Evolutionary conservation across 148 eudicot species (phyloP).

Genomic region (Rhododendron vialii): DNA sequence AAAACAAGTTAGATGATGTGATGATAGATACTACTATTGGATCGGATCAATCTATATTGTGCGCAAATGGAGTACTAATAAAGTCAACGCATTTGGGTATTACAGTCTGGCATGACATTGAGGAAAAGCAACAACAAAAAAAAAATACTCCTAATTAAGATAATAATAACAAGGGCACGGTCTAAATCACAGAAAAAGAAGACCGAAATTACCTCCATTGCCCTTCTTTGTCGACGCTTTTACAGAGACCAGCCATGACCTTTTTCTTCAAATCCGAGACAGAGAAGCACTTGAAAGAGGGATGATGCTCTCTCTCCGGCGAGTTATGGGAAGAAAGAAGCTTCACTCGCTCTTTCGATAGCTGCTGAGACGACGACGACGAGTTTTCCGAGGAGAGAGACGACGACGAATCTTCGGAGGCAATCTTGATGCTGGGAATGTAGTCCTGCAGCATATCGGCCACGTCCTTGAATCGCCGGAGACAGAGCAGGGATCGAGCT

Average conservation of each 20-base stretch:
- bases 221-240: conserved; percentile 69
- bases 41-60: background rate
- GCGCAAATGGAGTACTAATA: background rate
- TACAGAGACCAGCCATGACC: conserved; percentile 63
- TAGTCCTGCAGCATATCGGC: conserved; percentile 86
- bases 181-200: background rate
- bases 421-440: conserved; percentile 75
- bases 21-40: background rate
- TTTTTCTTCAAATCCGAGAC: conserved; percentile 84
- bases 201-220: conserved; percentile 81
- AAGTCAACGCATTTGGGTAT: background rate
- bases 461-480: conserved; percentile 74
- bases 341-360: conserved; percentile 67
- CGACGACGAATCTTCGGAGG: conserved; percentile 46
- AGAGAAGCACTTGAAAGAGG: conserved; percentile 75
- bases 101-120: background rate
- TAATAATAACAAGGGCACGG: background rate
- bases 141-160: background rate
- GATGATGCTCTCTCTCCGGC: conserved; percentile 30
- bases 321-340: conserved; percentile 38
- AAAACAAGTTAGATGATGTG: background rate
- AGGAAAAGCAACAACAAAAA: background rate
- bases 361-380: conserved; percentile 43
- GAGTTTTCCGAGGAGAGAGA: conserved; percentile 52
- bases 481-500: conserved; percentile 60